Evolutionary conservation across 2,329 filamentous ascomycete genomes (phyloP), one percentile per base, ranked within the genome.

Genomic region (Parascedosporium putredinis): DNA sequence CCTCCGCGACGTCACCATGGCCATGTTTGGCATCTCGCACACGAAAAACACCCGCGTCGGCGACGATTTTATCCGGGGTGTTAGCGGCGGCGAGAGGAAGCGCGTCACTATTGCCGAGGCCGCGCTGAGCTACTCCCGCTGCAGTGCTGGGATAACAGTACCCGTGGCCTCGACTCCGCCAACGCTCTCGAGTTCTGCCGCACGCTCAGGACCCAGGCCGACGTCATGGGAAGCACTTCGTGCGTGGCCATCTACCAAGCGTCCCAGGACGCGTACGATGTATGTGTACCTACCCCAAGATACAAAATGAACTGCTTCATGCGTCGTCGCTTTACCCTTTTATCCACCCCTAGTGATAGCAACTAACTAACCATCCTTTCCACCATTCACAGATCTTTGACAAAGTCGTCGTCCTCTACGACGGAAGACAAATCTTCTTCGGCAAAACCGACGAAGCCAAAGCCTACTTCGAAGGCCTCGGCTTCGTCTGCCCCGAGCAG

Each of bases 401-500:
- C 64, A 85, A 85, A 59, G 82, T 81, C 0, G 67, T 83, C 2
- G 69, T 86, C 1, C 71, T 86, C 1, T 83, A 85, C 58, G 78
- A 84, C 55, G 83, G 83, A 4, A 75, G 77, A 43, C 81, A 83
- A 57, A 79, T 84, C 50, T 86, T 75, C 64, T 86, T 81, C 54
- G 83, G 83, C 3, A 68, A 65, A 0, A 73, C 78, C 0, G 72
- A 76, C 4, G 67, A 76, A 2, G 86, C 85, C 1, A 84, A 78
- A 59, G 59, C 67, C 3, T 85, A 81, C 58, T 86, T 86, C 52
- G 66, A 78, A 53, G 64, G 72, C 12, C 66, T 84, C 53, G 81
- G 81, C 0, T 86, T 18, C 64, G 71, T 78, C 14, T 87, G 84
- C 58, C 84, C 85, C 0, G 74, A 79, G 20, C 75, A 85, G 12